Evolutionary conservation across 805 yeast genomes (phyloP).

Genomic region (Wickerhamomyces chaumierensis): DNA sequence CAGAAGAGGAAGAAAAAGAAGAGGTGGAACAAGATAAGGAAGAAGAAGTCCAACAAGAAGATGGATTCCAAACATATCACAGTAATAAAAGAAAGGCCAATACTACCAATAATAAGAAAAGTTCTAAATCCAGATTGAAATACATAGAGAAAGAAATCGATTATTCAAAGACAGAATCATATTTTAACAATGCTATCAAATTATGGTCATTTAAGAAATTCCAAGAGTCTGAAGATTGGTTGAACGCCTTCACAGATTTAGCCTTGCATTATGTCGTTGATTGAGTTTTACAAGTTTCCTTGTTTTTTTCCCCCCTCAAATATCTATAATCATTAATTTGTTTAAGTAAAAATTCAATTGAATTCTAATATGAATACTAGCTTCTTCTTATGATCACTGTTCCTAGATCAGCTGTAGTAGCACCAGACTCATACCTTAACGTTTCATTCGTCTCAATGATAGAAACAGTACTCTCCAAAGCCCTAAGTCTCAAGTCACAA

Average conservation of each 20-base stretch:
- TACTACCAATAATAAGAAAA: neutral
- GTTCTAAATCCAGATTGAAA: too few relatives aligned
- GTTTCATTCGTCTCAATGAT: neutral
- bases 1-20: constrained; percentile 2
- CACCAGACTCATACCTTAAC: neutral
- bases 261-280: constrained; percentile 25
- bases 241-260: constrained; percentile 41
- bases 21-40: constrained; percentile 14
- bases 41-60: constrained; percentile 16
- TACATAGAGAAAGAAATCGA: constrained; percentile 21
- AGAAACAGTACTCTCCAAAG: neutral
- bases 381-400: too few relatives aligned
- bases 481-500: neutral
- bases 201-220: constrained; percentile 15
- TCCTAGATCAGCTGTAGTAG: too few relatives aligned
- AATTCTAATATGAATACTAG: too few relatives aligned
- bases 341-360: too few relatives aligned
- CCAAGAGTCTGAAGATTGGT: constrained; percentile 29
- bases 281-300: neutral
- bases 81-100: constrained; percentile 1
- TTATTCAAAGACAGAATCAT: constrained; percentile 21
- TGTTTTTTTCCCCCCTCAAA: too few relatives aligned
- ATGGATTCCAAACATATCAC: too few relatives aligned
- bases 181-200: constrained; percentile 19
- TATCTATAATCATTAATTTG: too few relatives aligned